Base-by-base conservation (phyloP, 257 asterid genomes). In the Capsicum rhomboideum region DNA sequence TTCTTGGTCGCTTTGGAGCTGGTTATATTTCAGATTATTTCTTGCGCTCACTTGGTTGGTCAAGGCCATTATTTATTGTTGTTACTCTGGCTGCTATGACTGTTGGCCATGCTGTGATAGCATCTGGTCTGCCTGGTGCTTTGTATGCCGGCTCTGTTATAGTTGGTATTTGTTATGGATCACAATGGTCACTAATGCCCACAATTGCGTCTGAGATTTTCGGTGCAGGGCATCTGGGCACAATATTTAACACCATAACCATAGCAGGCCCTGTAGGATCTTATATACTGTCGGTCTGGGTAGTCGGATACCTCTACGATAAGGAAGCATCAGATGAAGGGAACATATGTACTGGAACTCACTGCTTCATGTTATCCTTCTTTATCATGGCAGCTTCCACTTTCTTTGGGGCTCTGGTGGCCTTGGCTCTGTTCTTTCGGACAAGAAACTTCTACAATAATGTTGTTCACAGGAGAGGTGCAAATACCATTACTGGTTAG, bases 101-200 rank as follows among this genome's bases (percentile, higher is more conserved):
- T 85, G 84, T 91, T 8, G 99, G 99, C 82, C 92, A 90, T 88
- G 87, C 82, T 44, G 84, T 89, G 85, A 91, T 94, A 81, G 98
- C 94, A 53, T 88, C 83, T 4, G 97, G 95, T 79, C 87, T 93
- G 79, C 92, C 93, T 0, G 93, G 95, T 18, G 93, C 95, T 72
- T 86, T 95, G 40, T 94, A 92, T 58, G 87, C 83, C 6, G 98
- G 99, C 72, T 90, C 97, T 2, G 61, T 95, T 59, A 77, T 95
- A 87, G 95, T 95, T 26, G 99, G 99, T 1, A 84, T 93, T 34
- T 92, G 97, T 87, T 95, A 95, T 29, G 99, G 99, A 56, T 90
- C 99, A 6, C 99, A 95, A 74, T 95, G 99, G 99, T 94, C 99
- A 17, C 85, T 95, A 84, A 95, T 95, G 99, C 98, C 98, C 16